phyloP scores from a whole-genome alignment of 73 alveolate species.

The Blepharisma stoltei region DNA sequence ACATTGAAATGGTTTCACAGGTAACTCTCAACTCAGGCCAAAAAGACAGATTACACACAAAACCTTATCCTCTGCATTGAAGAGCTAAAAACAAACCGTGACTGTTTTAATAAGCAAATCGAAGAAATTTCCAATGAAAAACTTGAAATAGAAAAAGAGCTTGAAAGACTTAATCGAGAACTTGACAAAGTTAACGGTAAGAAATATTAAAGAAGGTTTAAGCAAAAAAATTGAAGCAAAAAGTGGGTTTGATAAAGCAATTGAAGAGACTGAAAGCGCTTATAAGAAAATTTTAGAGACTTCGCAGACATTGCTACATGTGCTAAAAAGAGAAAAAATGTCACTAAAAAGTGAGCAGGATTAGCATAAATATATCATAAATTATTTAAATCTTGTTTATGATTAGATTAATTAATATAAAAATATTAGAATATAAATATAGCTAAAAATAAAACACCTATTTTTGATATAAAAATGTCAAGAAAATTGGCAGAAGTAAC shows the following conservation, averaged over 20 bases:
- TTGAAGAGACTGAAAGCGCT: constrained; percentile 61
- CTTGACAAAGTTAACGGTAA: constrained; percentile 29
- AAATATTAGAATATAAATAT: too few species aligned
- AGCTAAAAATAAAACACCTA: too few species aligned
- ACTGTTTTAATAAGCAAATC: constrained; percentile 32
- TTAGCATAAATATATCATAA: too few species aligned
- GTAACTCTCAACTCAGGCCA: too few species aligned
- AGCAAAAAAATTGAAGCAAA: constrained; percentile 49
- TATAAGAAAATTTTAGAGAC: constrained; percentile 71
- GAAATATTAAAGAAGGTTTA: constrained; percentile 34
- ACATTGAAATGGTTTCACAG: too few species aligned
- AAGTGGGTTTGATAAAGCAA: constrained; percentile 60
- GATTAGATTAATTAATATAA: too few species aligned
- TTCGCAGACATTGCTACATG: constrained; percentile 82
- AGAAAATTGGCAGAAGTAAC: too few species aligned
- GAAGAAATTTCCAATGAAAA: constrained; percentile 28
- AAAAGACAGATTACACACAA: too few species aligned
- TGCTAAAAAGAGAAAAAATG: constrained; percentile 64
- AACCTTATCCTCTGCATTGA: constrained; percentile 30
- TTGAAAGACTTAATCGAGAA: constrained; percentile 43
- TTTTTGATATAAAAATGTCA: too few species aligned
- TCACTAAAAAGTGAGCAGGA: too few species aligned
- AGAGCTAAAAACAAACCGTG: constrained; percentile 43
- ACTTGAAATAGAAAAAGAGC: constrained; percentile 37
- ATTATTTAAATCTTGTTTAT: too few species aligned